phyloP scores from a whole-genome alignment of 2,329 filamentous ascomycete species.

The Colletotrichum sp. region DNA sequence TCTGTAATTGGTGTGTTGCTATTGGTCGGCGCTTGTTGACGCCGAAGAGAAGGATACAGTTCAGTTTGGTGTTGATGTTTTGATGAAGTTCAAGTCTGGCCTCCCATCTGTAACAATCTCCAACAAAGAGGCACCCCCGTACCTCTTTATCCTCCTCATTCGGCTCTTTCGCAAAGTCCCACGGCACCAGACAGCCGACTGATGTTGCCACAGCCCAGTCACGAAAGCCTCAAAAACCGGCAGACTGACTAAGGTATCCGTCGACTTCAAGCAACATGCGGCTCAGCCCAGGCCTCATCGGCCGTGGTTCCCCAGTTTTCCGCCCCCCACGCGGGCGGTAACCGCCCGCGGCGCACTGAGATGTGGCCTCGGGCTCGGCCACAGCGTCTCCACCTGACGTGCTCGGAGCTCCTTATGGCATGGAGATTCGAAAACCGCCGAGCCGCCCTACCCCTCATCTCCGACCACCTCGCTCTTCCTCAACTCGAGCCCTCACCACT shows the following conservation, averaged over 20 bases:
- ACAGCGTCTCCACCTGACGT: slow-evolving; percentile 5
- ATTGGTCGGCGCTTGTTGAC: neutral
- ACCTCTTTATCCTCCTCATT: neutral
- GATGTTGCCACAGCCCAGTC: neutral
- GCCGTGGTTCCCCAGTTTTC: neutral
- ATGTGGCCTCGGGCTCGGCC: neutral
- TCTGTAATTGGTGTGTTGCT: neutral
- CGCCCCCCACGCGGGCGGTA: neutral
- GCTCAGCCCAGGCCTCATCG: neutral
- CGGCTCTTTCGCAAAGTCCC: neutral
- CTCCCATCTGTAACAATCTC: neutral
- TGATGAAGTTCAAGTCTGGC: neutral
- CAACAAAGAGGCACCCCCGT: neutral
- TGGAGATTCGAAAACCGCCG: slow-evolving; percentile 8
- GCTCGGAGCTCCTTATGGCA: slow-evolving; percentile 4
- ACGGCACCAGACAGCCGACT: neutral
- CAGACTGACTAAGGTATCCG: neutral
- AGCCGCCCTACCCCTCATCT: slow-evolving; percentile 8
- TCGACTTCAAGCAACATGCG: neutral
- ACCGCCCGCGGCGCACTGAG: neutral
- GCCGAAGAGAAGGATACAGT: neutral
- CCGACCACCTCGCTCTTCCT: slow-evolving; percentile 8
- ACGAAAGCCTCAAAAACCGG: neutral
- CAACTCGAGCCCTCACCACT: neutral
- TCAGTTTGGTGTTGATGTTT: neutral